These are phyloP conservation scores for Halophytophthora batemanensis DNA, from an alignment of 352 stramenopile species.

Conservation along the genomic window DNA sequence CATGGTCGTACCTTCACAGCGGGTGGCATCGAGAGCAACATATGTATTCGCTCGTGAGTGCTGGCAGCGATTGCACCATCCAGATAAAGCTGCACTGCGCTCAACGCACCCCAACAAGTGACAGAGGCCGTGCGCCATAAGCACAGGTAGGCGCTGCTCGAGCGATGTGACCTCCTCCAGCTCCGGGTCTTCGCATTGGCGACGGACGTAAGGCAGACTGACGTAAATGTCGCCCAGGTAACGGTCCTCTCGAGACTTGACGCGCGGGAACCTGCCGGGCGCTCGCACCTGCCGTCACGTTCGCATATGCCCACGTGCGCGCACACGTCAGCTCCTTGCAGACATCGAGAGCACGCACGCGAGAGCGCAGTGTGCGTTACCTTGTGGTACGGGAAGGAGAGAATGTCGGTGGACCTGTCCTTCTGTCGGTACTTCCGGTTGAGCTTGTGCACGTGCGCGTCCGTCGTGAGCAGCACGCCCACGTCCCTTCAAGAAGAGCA, in stretches of 20 bases:
- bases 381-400: slow-evolving; percentile 83
- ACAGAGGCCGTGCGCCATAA: slow-evolving; percentile 77
- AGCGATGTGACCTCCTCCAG: slow-evolving; percentile 55
- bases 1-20: slow-evolving; percentile 69
- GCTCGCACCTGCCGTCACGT: slow-evolving; percentile 36
- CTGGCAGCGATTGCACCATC: not conserved
- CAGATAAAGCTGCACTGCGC: not conserved
- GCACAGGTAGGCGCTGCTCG: slow-evolving; percentile 64
- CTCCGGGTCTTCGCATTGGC: slow-evolving; percentile 58
- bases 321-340: slow-evolving; percentile 4
- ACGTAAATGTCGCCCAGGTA: slow-evolving; percentile 87
- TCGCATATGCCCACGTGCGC: not conserved
- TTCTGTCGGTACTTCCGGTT: slow-evolving; percentile 74
- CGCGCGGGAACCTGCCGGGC: slow-evolving; percentile 58
- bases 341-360: too few species aligned
- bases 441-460: slow-evolving; percentile 70
- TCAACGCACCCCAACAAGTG: slow-evolving; percentile 75
- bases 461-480: slow-evolving; percentile 76
- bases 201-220: slow-evolving; percentile 72
- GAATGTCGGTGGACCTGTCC: slow-evolving; percentile 77
- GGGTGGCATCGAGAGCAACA: not conserved
- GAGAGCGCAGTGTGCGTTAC: slow-evolving; percentile 9
- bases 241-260: slow-evolving; percentile 47
- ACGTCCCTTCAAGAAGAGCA: slow-evolving; percentile 47
- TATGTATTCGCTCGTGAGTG: not conserved